Evolutionary conservation across 2,329 filamentous ascomycete genomes (phyloP), one percentile per base, ranked within the genome.

Genomic region (Beauveria bassiana): DNA sequence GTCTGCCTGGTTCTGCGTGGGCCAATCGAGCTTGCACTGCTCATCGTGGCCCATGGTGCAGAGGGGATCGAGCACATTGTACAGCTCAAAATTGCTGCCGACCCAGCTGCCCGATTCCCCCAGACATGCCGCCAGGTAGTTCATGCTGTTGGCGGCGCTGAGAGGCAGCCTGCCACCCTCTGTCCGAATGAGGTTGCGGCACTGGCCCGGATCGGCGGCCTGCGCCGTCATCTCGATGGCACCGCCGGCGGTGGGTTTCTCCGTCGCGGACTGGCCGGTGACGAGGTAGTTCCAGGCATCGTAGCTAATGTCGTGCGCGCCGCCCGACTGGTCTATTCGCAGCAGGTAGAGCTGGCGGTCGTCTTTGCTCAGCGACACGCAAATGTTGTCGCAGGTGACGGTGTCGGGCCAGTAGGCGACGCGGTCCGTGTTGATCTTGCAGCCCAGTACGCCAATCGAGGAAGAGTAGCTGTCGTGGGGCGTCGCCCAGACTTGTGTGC

Each of bases 211-310:
- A 61, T 74, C 74, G 40, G 78, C 78, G 61, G 75, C 70, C 64
- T 77, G 74, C 63, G 73, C 80, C 16, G 75, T 70, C 73, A 84
- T 83, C 22, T 74, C 70, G 24, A 82, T 66, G 12, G 73, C 74
- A 22, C 81, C 82, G 53, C 82, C 82, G 2, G 74, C 69, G 3
- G 70, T 72, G 28, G 81, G 81, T 51, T 76, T 70, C 16, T 76
- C 69, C 1, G 73, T 73, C 4, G 82, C 82, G 3, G 75, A 74
- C 58, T 77, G 62, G 61, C 80, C 80, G 0, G 77, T 81, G 54
- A 72, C 67, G 10, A 82, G 76, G 64, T 79, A 79, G 71, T 79
- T 80, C 78, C 78, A 82, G 24, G 79, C 79, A 62, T 82, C 79
- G 71, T 81, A 82, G 64, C 70, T 73, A 70, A 82, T 73, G 66